Evolutionary conservation across 83 land plant genomes (phyloP), one percentile per base, ranked within the genome.

Genomic region (Thuja plicata): DNA sequence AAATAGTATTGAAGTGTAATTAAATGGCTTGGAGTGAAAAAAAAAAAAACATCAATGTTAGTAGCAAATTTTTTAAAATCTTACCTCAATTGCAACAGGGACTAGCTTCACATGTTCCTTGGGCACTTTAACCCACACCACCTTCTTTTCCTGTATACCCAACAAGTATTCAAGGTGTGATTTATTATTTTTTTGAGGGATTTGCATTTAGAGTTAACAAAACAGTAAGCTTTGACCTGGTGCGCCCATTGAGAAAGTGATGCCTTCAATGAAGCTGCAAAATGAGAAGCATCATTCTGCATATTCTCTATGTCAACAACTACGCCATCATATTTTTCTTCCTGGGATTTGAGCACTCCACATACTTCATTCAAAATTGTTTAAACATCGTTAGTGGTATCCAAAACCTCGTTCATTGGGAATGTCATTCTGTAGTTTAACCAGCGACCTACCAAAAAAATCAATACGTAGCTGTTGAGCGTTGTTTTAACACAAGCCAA

Each of bases 81-180:
- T 8, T 4, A 60, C 94, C 93, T 90, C 90, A 88, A 93, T 85
- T 30, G 93, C 91, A 40, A 88, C 55, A 10, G 89, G 89, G 66
- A 93, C 91, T 46, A 93, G 82, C 32, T 84, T 89, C 27, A 86
- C 91, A 86, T 88, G 86, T 48, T 88, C 74, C 11, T 19, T 84
- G 16, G 93, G 91, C 46, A 93, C 19, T 70, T 91, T 90, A 46
- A 93, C 84, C 94, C 94, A 93, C n/a, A 91, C 87, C 13, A 91
- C 94, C 50, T 84, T 89, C 86, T 90, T 90, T 32, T 70, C 78
- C 94, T 93, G 19, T 48, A 27, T 78, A 88, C 3, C 52, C 0
- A 0, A 2, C 21, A 8, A 70, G 32, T 32, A 32, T 2, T 73
- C 0, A 32, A 3, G 9, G 0, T 73, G 8, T 54, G 3, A 73